Evolutionary conservation across 768 basidiomycete genomes (phyloP).

Genomic region (Cyclocybe aegerita): DNA sequence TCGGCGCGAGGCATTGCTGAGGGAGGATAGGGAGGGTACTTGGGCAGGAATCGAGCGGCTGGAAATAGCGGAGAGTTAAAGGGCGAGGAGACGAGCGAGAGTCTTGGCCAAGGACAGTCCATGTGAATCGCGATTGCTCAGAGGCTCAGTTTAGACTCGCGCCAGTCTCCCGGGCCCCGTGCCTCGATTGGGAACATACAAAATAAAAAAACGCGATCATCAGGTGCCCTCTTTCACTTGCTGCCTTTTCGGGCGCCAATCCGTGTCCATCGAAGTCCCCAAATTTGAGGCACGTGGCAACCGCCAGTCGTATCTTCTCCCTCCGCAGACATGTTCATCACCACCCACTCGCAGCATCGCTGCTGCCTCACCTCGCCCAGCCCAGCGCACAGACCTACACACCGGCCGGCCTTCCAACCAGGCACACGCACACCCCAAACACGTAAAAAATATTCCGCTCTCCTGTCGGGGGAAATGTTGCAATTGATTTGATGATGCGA

Average conservation of each 20-base stretch:
- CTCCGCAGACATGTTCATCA: not conserved
- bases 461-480: too few relatives aligned
- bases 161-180: constrained; percentile 21
- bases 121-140: constrained; percentile 24
- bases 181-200: constrained; percentile 5
- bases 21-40: constrained; percentile 9
- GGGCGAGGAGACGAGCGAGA: constrained; percentile 10
- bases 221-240: not conserved
- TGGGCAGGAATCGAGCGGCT: constrained; percentile 11
- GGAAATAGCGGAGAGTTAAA: constrained; percentile 22
- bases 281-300: constrained; percentile 20
- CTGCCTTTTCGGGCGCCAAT: constrained; percentile 12
- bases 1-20: constrained; percentile 38
- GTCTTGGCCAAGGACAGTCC: constrained; percentile 23
- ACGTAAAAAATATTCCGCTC: too few relatives aligned
- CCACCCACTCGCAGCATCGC: not conserved
- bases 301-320: constrained; percentile 5
- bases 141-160: constrained; percentile 28
- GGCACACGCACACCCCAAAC: too few relatives aligned
- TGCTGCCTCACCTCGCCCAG: constrained; percentile 3
- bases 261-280: constrained; percentile 17
- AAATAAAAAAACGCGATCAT: constrained; percentile 9
- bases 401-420: too few relatives aligned
- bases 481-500: too few relatives aligned
- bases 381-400: not conserved